These are phyloP conservation scores for Onygena corvina DNA, from an alignment of 2,329 filamentous ascomycete species.

Conservation along the genomic window DNA sequence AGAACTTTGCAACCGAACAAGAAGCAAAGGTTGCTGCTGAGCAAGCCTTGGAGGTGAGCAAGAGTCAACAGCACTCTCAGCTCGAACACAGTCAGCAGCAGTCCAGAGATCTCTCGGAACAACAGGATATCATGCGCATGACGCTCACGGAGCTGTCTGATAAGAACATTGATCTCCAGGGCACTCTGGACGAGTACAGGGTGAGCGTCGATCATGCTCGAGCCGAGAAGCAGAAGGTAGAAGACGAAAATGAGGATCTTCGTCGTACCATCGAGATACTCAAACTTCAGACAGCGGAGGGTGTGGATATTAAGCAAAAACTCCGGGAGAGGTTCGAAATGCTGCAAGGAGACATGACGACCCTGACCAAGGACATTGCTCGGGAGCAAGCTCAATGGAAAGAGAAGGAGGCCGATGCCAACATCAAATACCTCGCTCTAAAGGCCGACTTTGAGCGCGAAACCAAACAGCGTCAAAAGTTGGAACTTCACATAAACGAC, in stretches of 20 bases:
- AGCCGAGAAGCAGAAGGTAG: conserved; percentile 45
- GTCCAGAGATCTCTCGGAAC: conserved; percentile 54
- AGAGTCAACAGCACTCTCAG: conserved; percentile 58
- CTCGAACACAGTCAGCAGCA: conserved; percentile 54
- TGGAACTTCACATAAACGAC: conserved; percentile 49
- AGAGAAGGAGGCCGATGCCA: conserved; percentile 51
- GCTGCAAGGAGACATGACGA: conserved; percentile 76
- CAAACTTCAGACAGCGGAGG: conserved; percentile 70
- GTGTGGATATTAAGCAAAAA: conserved; percentile 67
- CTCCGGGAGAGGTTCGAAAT: conserved; percentile 76
- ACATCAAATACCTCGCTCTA: conserved; percentile 43
- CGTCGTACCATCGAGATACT: conserved; percentile 62
- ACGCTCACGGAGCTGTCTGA: conserved; percentile 43
- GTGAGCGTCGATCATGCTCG: conserved; percentile 48
- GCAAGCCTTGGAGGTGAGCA: conserved; percentile 49
- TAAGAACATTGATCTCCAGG: conserved; percentile 50
- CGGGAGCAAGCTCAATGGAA: conserved; percentile 70
- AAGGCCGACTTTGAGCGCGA: conserved; percentile 54
- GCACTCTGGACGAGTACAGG: conserved; percentile 53
- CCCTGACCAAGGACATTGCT: conserved; percentile 64
- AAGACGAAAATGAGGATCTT: conserved; percentile 57
- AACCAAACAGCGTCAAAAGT: conserved; percentile 48
- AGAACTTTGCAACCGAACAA: conserved; percentile 36
- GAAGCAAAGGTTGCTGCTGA: conserved; percentile 51
- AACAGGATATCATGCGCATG: conserved; percentile 46